Percentiles rank a stretch among this genome's conserved stretches.
Conservation (phyloP, 345 rosid genomes). For the Euphorbia tirucalli region DNA sequence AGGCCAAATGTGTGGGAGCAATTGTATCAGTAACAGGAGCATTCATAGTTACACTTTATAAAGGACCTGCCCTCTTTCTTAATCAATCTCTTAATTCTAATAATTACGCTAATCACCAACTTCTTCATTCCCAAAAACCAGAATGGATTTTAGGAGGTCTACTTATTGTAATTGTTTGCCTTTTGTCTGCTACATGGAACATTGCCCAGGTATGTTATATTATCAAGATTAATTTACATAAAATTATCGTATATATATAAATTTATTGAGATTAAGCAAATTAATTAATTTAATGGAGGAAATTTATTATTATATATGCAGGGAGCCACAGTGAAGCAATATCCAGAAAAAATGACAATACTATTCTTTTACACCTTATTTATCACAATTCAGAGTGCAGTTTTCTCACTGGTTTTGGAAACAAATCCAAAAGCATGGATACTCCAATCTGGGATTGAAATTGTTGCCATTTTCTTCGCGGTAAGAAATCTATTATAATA, state of each 20-base stretch:
- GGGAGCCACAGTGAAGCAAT: constrained; percentile 29
- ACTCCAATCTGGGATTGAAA: constrained; percentile 28
- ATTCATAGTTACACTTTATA: constrained; percentile 36
- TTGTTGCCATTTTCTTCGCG: constrained; percentile 32
- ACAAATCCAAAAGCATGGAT: constrained; percentile 33
- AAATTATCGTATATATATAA: too few species aligned
- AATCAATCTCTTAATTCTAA: neutral
- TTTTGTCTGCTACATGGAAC: constrained; percentile 30
- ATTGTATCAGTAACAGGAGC: constrained; percentile 41
- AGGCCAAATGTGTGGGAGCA: constrained; percentile 41
- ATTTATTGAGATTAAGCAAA: too few species aligned
- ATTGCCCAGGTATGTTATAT: constrained; percentile 37
- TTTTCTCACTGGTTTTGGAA: constrained; percentile 20
- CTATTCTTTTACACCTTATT: constrained; percentile 34
- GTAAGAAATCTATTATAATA: constrained; percentile 19
- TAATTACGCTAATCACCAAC: constrained; percentile 12
- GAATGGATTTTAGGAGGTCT: constrained; percentile 47
- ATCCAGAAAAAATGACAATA: constrained; percentile 27
- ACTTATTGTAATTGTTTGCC: constrained; percentile 30
- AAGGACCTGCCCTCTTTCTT: constrained; percentile 33
- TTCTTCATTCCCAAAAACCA: constrained; percentile 22
- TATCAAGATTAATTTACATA: neutral
- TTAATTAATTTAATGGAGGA: too few species aligned
- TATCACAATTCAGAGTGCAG: constrained; percentile 20
- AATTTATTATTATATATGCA: neutral